A percentile compares a stretch with the other conserved stretches of the same genome.
Evolutionary conservation across 1,284 basidiomycete species (phyloP).

Genomic region (Ganoderma lingzhi): DNA sequence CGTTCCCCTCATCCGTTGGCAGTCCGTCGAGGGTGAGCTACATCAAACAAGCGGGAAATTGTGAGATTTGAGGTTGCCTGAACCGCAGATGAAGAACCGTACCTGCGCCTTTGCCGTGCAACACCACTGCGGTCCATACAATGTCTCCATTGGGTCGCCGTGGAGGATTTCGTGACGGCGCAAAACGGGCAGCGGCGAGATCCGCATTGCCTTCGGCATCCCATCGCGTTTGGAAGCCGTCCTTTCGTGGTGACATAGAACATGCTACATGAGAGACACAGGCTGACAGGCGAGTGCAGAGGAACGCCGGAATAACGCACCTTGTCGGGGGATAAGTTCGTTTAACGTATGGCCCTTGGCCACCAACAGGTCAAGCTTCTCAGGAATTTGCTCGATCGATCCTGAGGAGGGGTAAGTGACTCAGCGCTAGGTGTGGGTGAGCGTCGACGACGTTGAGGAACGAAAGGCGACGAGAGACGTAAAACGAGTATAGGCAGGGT

Average conservation of each 20-base stretch:
- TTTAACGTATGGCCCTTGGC: too few relatives aligned
- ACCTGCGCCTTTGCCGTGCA: background rate
- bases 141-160: background rate
- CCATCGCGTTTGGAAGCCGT: conserved; percentile 37
- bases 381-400: too few relatives aligned
- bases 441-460: too few relatives aligned
- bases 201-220: conserved; percentile 35
- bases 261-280: conserved; percentile 38
- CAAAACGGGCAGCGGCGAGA: conserved; percentile 33
- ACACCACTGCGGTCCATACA: background rate
- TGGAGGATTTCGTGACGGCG: conserved; percentile 20
- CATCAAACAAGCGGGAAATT: background rate
- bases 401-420: too few relatives aligned
- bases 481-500: too few relatives aligned
- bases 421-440: too few relatives aligned
- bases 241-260: conserved; percentile 38
- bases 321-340: too few relatives aligned
- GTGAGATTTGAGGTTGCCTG: background rate
- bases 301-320: too few relatives aligned
- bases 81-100: background rate
- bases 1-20: conserved; percentile 29
- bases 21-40: conserved; percentile 10
- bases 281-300: too few relatives aligned
- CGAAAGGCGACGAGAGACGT: too few relatives aligned
- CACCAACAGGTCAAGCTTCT: too few relatives aligned